phyloP scores from a whole-genome alignment of 78 protist species.

The Dictyostelium discoideum region dicty_2.7 NC_007090.3:1597001-1597500 shows the following conservation, averaged over 20 bases:
- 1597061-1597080: too few species aligned
- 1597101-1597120: too few species aligned
- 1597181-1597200: not conserved
- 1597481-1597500: conserved; percentile 1
- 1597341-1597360: not conserved
- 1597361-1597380: conserved; percentile 1
- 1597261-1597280: not conserved
- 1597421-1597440: not conserved
- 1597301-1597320: not conserved
- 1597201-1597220: not conserved
- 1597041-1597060: too few species aligned
- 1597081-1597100: not conserved
- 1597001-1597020: not conserved
- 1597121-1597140: too few species aligned
- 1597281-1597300: not conserved
- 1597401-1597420: not conserved
- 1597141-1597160: not conserved
- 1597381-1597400: conserved; percentile 5
- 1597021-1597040: not conserved
- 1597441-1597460: not conserved
- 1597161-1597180: not conserved
- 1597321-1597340: not conserved
- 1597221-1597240: not conserved
- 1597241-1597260: not conserved
- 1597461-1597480: not conserved